Base-by-base conservation (phyloP, 2,329 filamentous ascomycete species). In the Aureobasidium sp. region DNA sequence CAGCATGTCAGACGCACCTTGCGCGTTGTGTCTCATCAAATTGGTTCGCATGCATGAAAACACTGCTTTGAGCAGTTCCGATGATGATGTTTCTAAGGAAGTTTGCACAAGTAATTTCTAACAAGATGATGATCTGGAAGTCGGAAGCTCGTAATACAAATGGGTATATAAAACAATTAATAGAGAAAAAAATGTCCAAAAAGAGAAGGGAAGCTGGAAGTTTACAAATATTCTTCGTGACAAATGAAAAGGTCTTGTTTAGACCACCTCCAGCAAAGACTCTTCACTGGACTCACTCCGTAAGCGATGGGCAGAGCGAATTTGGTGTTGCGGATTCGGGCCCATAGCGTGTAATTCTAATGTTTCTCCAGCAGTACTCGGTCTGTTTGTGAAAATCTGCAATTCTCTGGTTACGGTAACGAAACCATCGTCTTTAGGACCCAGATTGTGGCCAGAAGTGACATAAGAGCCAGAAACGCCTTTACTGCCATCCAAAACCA, bases 361-460 rank as follows among this genome's bases (percentile, higher is more conserved):
- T 7, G 32, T 20, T 8, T 58, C 41, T 7, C 55, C 55, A 10
- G 23, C 20, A 13, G 27, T 15, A 3, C 41, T 47, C 0, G 46
- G 46, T 34, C 48, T 29, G 13, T 61, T 37, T 1, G 27, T n/a
- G 20, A 8, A 44, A 0, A 61, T 15, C 13, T 52, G 39, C 26
- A 62, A 32, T 23, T 62, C 60, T 17, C 20, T 55, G 1, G 60
- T 62, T 2, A 62, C 60, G 4, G 60, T 62, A 8, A 62, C 50
- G 3, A 62, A 32, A 23, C 50, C 60, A 29, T 62, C 44, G 10
- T 62, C 60, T 41, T 62, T 62, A 26, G n/a, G 29, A 8, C 36
- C 29, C 36, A 55, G 4, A 3, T 41, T 17, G 13, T 52, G 34
- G 1, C 47, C 37, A 26, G 57, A 61, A 6, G 57, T 52, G n/a